Evolutionary conservation across 2,329 filamentous ascomycete species (phyloP).

Genomic region (Pseudocercospora macadamiae): DNA sequence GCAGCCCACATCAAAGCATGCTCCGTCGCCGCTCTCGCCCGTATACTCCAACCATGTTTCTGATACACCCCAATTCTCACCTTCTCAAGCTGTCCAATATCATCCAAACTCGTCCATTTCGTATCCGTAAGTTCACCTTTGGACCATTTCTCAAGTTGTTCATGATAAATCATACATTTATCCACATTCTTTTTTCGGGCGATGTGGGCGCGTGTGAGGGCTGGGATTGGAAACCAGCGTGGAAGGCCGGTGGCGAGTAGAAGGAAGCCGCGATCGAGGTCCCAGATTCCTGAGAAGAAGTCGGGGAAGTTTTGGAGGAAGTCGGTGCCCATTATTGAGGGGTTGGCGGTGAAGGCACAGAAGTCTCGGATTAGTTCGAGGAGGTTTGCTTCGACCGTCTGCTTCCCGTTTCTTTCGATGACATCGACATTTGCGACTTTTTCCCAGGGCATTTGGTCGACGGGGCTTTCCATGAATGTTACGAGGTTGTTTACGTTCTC

Average conservation of each 20-base stretch:
- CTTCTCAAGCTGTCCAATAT: slow-evolving; percentile 39
- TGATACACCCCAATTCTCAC: slow-evolving; percentile 37
- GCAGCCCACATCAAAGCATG: slow-evolving; percentile 59
- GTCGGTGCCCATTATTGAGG: slow-evolving; percentile 56
- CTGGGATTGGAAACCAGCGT: slow-evolving; percentile 58
- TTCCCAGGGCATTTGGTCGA: slow-evolving; percentile 68
- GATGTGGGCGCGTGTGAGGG: slow-evolving; percentile 52
- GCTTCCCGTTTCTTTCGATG: slow-evolving; percentile 43
- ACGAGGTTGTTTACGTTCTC: slow-evolving; percentile 58
- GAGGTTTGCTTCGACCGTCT: slow-evolving; percentile 56
- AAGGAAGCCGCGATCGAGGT: slow-evolving; percentile 58
- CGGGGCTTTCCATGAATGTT: slow-evolving; percentile 60
- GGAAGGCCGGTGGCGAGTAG: slow-evolving; percentile 59
- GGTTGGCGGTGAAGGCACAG: slow-evolving; percentile 54
- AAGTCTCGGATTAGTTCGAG: slow-evolving; percentile 60
- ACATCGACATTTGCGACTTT: slow-evolving; percentile 49
- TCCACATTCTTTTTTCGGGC: slow-evolving; percentile 35
- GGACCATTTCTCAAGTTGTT: slow-evolving; percentile 36
- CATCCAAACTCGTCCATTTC: slow-evolving; percentile 40
- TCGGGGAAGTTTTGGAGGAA: slow-evolving; percentile 56
- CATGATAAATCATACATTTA: slow-evolving; percentile 33
- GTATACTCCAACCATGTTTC: slow-evolving; percentile 36
- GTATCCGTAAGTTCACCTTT: slow-evolving; percentile 36
- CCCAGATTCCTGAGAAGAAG: slow-evolving; percentile 59
- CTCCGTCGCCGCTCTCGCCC: slow-evolving; percentile 43